These are phyloP conservation scores for Wilhelminamyces savonicus DNA, from an alignment of 805 yeast genomes.

Conservation along the genomic window DNA sequence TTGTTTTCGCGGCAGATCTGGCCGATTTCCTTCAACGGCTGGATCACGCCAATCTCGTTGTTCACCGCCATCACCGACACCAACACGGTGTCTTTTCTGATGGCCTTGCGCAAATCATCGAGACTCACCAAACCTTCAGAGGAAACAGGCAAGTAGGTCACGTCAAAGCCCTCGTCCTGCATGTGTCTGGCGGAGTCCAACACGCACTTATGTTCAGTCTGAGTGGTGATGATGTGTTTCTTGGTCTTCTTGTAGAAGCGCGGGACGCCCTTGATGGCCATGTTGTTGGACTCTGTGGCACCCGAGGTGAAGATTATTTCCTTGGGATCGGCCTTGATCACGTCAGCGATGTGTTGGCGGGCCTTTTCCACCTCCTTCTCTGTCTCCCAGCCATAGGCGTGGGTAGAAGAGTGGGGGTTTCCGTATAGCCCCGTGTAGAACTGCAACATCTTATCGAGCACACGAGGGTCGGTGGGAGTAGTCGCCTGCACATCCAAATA, in stretches of 20 bases:
- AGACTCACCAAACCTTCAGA: constrained; percentile 74
- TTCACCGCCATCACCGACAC: constrained; percentile 96
- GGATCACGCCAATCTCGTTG: constrained; percentile 96
- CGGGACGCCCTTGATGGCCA: constrained; percentile 93
- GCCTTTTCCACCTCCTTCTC: constrained; percentile 87
- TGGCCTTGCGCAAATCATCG: constrained; percentile 72
- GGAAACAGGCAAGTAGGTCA: constrained; percentile 84
- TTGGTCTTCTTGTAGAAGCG: constrained; percentile 86
- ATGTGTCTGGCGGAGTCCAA: constrained; percentile 90
- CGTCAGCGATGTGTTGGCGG: constrained; percentile 70
- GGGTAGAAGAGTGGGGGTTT: constrained; percentile 96
- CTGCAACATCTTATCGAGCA: constrained; percentile 77
- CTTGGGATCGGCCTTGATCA: constrained; percentile 91
- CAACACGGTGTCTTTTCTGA: constrained; percentile 83
- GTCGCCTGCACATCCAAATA: constrained; percentile 98
- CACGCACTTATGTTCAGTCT: constrained; percentile 99
- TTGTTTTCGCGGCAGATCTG: constrained; percentile 76
- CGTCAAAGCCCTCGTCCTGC: constrained; percentile 96
- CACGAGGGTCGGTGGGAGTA: constrained; percentile 97
- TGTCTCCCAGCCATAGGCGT: constrained; percentile 98
- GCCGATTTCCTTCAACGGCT: constrained; percentile 94
- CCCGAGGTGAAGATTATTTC: constrained; percentile 97
- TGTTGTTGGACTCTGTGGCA: constrained; percentile 95
- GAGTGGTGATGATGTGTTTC: constrained; percentile 90
- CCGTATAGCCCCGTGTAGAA: constrained; percentile 93